phyloP scores from a whole-genome alignment of 768 basidiomycete genomes.

The Suillus cothurnatus region DNA sequence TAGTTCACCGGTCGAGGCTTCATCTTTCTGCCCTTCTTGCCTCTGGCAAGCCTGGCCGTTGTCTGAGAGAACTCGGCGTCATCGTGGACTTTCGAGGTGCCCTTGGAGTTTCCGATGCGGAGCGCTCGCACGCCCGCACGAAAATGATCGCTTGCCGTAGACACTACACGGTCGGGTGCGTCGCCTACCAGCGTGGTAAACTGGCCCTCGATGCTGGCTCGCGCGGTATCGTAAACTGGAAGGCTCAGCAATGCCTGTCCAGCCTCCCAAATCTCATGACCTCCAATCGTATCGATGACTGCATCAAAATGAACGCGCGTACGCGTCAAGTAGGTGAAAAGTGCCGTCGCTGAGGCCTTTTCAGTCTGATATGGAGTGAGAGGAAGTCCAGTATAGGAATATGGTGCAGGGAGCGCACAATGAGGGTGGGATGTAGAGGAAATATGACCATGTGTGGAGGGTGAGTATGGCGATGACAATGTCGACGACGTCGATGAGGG shows the following conservation, averaged over 20 bases:
- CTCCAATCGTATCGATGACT: conserved; percentile 83
- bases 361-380: conserved; percentile 32
- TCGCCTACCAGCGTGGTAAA: conserved; percentile 86
- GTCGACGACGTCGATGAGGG: conserved; percentile 33
- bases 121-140: conserved; percentile 71
- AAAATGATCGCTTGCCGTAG: conserved; percentile 73
- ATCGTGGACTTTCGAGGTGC: conserved; percentile 25
- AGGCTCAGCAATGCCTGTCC: conserved; percentile 59
- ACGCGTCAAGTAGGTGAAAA: conserved; percentile 28
- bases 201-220: conserved; percentile 43
- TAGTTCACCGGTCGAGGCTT: conserved; percentile 60
- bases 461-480: conserved; percentile 31
- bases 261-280: conserved; percentile 77
- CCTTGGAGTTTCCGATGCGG: conserved; percentile 32
- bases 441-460: conserved; percentile 23
- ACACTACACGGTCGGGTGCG: conserved; percentile 60
- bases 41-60: conserved; percentile 18
- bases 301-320: conserved; percentile 61
- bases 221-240: conserved; percentile 27
- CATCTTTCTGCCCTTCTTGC: conserved; percentile 34
- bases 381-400: conserved; percentile 32
- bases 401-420: conserved; percentile 28
- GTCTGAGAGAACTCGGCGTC: conserved; percentile 27
- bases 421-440: conserved; percentile 29
- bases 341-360: conserved; percentile 24